phyloP scores from a whole-genome alignment of 169 alveolate species.

The Plasmodium coatneyi region DNA sequence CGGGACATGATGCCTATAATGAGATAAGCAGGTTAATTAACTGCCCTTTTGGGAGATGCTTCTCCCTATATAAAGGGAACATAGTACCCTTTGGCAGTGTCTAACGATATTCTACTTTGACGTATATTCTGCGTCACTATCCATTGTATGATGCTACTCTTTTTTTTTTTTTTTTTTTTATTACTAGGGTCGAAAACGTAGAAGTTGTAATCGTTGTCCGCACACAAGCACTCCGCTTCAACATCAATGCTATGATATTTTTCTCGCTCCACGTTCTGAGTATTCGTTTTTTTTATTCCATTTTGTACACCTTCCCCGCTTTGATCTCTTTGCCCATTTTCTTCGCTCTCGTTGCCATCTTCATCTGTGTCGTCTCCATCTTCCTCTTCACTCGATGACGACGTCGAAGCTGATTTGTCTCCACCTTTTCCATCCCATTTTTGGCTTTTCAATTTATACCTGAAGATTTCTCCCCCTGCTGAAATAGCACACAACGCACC shows the following conservation, averaged over 20 bases:
- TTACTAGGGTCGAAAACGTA: constrained; percentile 73
- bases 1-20: background rate
- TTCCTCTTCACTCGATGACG: constrained; percentile 47
- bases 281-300: constrained; percentile 23
- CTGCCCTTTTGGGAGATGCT: background rate
- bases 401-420: background rate
- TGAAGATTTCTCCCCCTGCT: constrained; percentile 55
- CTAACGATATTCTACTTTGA: background rate
- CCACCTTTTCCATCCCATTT: constrained; percentile 1
- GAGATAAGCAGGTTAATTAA: background rate
- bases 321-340: background rate
- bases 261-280: constrained; percentile 22
- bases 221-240: constrained; percentile 51
- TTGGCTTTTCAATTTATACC: constrained; percentile 25
- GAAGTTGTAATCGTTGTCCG: constrained; percentile 69
- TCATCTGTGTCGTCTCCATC: constrained; percentile 7
- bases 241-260: constrained; percentile 30
- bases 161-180: background rate
- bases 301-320: background rate
- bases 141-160: background rate
- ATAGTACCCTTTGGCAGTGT: background rate
- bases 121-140: background rate
- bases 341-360: background rate
- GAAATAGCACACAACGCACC: constrained; percentile 59
- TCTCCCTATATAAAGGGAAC: background rate